These are phyloP conservation scores for Auricularia heimuer DNA, from an alignment of 768 basidiomycete species.

Conservation along the genomic window DNA sequence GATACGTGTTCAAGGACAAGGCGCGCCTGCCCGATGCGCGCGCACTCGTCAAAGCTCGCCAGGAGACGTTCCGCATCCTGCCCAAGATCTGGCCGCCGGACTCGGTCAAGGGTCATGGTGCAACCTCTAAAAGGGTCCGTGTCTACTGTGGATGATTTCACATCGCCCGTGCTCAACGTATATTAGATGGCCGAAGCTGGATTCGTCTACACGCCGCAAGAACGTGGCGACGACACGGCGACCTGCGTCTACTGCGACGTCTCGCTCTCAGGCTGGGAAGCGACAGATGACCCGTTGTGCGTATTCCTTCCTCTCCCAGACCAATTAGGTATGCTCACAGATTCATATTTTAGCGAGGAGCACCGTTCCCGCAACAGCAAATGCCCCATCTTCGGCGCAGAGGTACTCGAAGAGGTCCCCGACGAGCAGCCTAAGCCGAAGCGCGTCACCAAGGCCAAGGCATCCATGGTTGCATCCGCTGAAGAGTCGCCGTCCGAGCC, in stretches of 20 bases:
- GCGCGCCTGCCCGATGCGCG: conserved; percentile 57
- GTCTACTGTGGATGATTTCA: background rate
- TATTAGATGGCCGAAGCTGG: conserved; percentile 80
- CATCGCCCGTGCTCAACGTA: background rate
- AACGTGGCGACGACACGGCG: conserved; percentile 61
- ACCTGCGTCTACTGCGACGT: conserved; percentile 80
- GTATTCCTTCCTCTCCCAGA: conserved; percentile 18
- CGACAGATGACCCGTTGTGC: conserved; percentile 78
- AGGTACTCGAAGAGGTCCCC: conserved; percentile 3
- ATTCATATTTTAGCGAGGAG: conserved; percentile 43
- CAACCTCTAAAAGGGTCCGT: conserved; percentile 59
- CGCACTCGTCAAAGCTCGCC: conserved; percentile 60
- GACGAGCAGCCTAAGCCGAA: conserved; percentile 2
- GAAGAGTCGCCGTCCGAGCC: background rate
- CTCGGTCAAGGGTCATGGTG: conserved; percentile 45
- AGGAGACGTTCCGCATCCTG: conserved; percentile 45
- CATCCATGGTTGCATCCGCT: background rate
- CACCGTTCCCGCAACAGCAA: conserved; percentile 59
- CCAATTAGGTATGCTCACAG: background rate
- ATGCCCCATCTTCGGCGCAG: conserved; percentile 36
- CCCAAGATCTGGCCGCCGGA: conserved; percentile 60
- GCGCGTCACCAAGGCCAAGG: background rate
- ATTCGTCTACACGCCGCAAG: conserved; percentile 68
- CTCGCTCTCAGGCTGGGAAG: conserved; percentile 78
- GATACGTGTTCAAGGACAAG: conserved; percentile 50